These are phyloP conservation scores for Tricholoma terreum DNA, from an alignment of 768 basidiomycete species.

Conservation along the genomic window DNA sequence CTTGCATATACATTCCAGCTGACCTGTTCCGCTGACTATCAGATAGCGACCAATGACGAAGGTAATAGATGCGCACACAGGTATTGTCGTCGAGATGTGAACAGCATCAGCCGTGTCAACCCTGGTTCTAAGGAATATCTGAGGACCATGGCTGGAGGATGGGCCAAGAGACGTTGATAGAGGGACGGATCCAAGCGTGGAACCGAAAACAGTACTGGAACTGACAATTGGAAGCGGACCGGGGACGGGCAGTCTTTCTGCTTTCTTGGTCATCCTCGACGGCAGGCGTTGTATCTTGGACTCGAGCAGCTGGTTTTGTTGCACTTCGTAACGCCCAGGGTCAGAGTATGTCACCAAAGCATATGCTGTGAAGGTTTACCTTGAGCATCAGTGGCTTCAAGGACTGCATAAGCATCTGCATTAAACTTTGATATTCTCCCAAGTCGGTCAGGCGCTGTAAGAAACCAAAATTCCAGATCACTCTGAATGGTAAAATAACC, in stretches of 20 bases:
- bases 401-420: constrained; percentile 84
- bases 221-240: constrained; percentile 33
- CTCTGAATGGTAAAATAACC: constrained; percentile 27
- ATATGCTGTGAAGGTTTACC: constrained; percentile 35
- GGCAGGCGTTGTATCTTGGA: constrained; percentile 79
- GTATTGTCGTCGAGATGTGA: constrained; percentile 86
- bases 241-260: constrained; percentile 45
- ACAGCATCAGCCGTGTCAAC: constrained; percentile 81
- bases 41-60: neutral
- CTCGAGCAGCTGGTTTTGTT: constrained; percentile 81
- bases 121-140: constrained; percentile 77
- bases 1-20: constrained; percentile 95
- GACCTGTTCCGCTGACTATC: constrained; percentile 43
- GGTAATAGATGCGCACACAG: constrained; percentile 58
- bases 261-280: constrained; percentile 66
- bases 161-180: constrained; percentile 69
- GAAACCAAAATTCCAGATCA: constrained; percentile 3
- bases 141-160: constrained; percentile 70
- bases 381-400: constrained; percentile 71
- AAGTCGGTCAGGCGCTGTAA: constrained; percentile 84
- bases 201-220: constrained; percentile 44
- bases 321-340: constrained; percentile 27
- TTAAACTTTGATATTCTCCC: constrained; percentile 86
- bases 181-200: constrained; percentile 43
- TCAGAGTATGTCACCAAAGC: constrained; percentile 16